Evolutionary conservation across 192 early-diverging fungal species (phyloP).

Genomic region (Spinellus fusiger): DNA sequence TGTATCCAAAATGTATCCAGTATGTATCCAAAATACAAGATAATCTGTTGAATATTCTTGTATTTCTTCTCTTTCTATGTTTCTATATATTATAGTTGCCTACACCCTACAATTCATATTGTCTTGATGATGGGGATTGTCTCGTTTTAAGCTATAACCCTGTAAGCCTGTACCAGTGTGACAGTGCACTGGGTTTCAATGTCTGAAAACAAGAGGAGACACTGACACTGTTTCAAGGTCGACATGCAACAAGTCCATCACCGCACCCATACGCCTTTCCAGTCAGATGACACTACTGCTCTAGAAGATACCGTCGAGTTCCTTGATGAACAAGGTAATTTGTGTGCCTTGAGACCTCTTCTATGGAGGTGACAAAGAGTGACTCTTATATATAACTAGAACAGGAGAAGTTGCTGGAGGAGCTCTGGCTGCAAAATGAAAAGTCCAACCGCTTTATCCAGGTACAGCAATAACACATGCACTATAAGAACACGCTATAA

Average conservation of each 20-base stretch:
- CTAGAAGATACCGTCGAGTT: conserved; percentile 6
- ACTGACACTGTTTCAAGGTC: neutral
- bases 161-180: no score
- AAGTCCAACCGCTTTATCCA: conserved; percentile 14
- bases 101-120: no score
- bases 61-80: no score
- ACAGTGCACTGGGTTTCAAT: neutral
- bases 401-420: conserved; percentile 4
- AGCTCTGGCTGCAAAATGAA: conserved; percentile 7
- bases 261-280: neutral
- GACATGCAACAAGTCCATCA: neutral
- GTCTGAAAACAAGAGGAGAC: neutral
- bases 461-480: neutral
- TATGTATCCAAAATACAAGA: no score
- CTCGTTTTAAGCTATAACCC: no score
- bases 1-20: no score
- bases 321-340: conserved; percentile 11
- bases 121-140: no score
- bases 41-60: no score
- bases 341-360: no score
- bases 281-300: neutral
- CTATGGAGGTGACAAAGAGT: no score
- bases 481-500: no score
- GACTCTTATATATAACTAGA: neutral
- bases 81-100: no score